phyloP scores from a whole-genome alignment of 2,329 filamentous ascomycete species.

The Samsoniella hepiali region DNA sequence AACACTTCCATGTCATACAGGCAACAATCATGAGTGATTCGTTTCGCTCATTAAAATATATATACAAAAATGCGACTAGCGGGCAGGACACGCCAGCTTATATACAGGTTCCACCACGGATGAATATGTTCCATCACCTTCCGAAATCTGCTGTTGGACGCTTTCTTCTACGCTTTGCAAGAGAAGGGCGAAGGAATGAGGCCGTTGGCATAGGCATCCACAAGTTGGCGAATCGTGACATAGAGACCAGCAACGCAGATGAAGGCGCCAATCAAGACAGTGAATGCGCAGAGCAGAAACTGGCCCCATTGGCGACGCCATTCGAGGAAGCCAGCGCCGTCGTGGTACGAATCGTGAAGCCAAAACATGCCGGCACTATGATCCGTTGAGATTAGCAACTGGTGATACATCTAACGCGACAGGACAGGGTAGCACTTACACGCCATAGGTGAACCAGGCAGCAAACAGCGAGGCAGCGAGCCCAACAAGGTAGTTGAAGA shows the following conservation, averaged over 20 bases:
- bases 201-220: conserved; percentile 23
- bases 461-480: conserved; percentile 50
- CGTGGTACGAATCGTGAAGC: conserved; percentile 47
- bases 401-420: not conserved
- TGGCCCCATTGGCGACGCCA: conserved; percentile 39
- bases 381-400: not conserved
- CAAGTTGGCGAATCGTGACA: conserved; percentile 40
- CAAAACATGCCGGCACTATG: conserved; percentile 46
- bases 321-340: conserved; percentile 35
- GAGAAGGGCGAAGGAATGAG: conserved; percentile 20
- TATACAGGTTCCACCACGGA: not conserved
- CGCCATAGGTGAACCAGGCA: conserved; percentile 52
- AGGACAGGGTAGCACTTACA: conserved; percentile 25
- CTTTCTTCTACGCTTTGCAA: conserved; percentile 5
- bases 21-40: not conserved
- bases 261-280: conserved; percentile 44
- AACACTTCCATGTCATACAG: not conserved
- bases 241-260: conserved; percentile 49
- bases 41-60: not conserved
- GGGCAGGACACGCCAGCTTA: not conserved
- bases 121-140: not conserved
- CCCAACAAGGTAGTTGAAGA: conserved; percentile 52
- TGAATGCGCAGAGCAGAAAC: conserved; percentile 37
- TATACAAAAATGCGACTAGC: not conserved
- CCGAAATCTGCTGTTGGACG: not conserved